Percentiles rank a stretch among this genome's conserved stretches.
Conservation (phyloP, 257 asterid genomes). For the Leptodermis oblonga region DNA sequence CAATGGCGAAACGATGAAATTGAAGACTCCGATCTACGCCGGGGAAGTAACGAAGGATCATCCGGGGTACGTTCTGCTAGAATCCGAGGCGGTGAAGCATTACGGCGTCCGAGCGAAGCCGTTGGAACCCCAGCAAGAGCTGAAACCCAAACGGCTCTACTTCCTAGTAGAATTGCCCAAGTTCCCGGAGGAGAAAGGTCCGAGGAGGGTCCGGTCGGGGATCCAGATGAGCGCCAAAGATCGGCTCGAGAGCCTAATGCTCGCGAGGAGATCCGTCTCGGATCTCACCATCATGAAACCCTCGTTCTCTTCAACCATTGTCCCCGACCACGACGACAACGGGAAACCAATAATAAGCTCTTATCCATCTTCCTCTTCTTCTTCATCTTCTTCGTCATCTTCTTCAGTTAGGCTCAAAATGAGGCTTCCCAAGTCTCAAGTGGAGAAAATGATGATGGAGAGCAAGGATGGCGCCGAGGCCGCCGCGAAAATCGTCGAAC, state of each 20-base stretch:
- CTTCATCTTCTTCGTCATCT: background rate
- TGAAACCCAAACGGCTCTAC: conserved; percentile 65
- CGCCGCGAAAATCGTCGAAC: conserved; percentile 56
- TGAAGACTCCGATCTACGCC: conserved; percentile 58
- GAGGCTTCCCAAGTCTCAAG: conserved; percentile 70
- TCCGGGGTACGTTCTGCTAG: conserved; percentile 66
- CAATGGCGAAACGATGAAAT: conserved; percentile 61
- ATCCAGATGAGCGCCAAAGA: conserved; percentile 95
- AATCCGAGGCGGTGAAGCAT: conserved; percentile 80
- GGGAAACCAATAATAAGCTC: background rate
- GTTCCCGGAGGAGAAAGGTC: conserved; percentile 37
- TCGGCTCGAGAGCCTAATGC: conserved; percentile 81
- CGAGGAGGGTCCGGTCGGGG: conserved; percentile 79
- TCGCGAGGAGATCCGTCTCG: conserved; percentile 71
- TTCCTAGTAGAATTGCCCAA: conserved; percentile 74
- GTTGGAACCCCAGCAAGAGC: conserved; percentile 66
- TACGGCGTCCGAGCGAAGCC: conserved; percentile 78
- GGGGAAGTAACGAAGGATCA: conserved; percentile 47
- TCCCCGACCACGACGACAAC: background rate
- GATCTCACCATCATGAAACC: conserved; percentile 66
- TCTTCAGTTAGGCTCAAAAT: conserved; percentile 43
- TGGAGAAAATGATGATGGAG: conserved; percentile 73
- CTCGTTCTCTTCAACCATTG: conserved; percentile 34
- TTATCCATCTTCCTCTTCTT: background rate
- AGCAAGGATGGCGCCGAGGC: conserved; percentile 57